Conservation (phyloP, 352 stramenopile species). For the Blastocystis sp. region DNA sequence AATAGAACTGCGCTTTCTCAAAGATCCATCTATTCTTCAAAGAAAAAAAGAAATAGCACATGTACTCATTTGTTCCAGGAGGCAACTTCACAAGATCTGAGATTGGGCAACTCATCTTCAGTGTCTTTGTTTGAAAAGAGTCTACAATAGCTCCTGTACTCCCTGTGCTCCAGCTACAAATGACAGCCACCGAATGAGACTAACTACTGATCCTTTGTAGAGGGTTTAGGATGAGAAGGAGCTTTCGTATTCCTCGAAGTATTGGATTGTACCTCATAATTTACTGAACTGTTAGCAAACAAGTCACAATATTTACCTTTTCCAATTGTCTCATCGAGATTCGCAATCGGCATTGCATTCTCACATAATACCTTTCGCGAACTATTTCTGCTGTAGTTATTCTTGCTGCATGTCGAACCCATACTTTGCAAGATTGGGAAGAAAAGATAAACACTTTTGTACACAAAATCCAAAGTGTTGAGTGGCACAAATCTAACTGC, state of each 20-base stretch:
- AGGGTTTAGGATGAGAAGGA: not conserved
- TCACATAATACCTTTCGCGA: conserved; percentile 9
- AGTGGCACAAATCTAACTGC: too few species aligned
- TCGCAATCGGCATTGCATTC: not conserved
- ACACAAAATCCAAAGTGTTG: too few species aligned
- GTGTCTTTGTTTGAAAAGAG: not conserved
- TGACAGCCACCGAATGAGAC: not conserved
- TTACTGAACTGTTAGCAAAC: not conserved
- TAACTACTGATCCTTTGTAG: not conserved
- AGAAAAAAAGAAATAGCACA: not conserved
- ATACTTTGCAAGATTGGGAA: not conserved
- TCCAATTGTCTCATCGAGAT: conserved; percentile 46
- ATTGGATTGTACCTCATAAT: not conserved
- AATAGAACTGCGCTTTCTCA: conserved; percentile 6
- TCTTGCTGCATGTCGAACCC: conserved; percentile 46
- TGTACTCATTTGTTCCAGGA: not conserved
- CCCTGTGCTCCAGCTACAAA: not conserved
- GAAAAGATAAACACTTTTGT: not conserved
- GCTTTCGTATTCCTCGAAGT: not conserved
- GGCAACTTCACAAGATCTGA: conserved; percentile 16
- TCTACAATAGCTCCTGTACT: not conserved
- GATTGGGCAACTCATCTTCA: conserved; percentile 1
- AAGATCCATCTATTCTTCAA: conserved; percentile 60
- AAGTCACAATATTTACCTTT: not conserved
- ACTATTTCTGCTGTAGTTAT: conserved; percentile 31